These are phyloP conservation scores for Hericium erinaceus DNA, from an alignment of 768 basidiomycete genomes.

Conservation along the genomic window DNA sequence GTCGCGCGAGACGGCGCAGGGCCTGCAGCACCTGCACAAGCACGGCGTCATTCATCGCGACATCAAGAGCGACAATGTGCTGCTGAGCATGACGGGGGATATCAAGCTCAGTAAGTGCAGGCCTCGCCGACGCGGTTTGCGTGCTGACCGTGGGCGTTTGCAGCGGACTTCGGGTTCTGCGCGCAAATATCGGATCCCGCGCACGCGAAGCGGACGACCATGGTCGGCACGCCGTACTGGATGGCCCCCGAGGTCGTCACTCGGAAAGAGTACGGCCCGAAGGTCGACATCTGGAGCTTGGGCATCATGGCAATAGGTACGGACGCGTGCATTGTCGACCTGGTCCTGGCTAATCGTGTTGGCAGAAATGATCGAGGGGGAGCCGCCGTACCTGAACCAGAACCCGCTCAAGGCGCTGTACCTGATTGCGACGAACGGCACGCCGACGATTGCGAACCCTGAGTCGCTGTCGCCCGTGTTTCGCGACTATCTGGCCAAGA, in stretches of 20 bases:
- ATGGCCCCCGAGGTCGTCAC: constrained; percentile 99
- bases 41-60: constrained; percentile 98
- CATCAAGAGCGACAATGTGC: constrained; percentile 97
- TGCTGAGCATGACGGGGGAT: constrained; percentile 87
- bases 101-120: constrained; percentile 88
- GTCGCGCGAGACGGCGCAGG: constrained; percentile 85
- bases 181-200: constrained; percentile 84
- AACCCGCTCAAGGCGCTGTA: constrained; percentile 95
- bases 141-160: constrained; percentile 1
- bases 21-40: constrained; percentile 87
- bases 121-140: not conserved
- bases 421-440: constrained; percentile 96
- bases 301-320: constrained; percentile 94
- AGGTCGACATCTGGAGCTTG: constrained; percentile 96
- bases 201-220: constrained; percentile 88
- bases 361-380: constrained; percentile 95
- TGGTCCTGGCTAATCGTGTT: not conserved
- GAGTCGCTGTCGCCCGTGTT: constrained; percentile 68
- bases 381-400: constrained; percentile 93
- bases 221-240: constrained; percentile 99
- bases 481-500: constrained; percentile 81
- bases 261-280: constrained; percentile 94
- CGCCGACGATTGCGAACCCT: constrained; percentile 92
- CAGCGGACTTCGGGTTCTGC: constrained; percentile 98
- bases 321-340: constrained; percentile 3